A percentile compares a stretch with the other conserved stretches of the same genome.
These are phyloP conservation scores for Colletotrichum melonis DNA, from an alignment of 2,329 filamentous ascomycete genomes.

Conservation along the genomic window DNA sequence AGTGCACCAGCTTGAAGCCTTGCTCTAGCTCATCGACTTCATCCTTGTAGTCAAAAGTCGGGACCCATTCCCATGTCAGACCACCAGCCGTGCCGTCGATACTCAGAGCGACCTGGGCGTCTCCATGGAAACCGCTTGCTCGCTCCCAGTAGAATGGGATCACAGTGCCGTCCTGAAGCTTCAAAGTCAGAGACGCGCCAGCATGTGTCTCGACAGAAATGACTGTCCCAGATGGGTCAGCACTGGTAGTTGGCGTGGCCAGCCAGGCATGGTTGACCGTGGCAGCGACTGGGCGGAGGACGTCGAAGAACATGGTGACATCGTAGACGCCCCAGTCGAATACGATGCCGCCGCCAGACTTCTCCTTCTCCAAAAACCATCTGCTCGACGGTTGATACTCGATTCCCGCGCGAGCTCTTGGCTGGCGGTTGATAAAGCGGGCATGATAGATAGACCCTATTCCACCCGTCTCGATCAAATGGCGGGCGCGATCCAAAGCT, in stretches of 20 bases:
- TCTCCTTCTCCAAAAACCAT: not conserved
- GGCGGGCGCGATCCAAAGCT: not conserved
- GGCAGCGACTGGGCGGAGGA: slow-evolving; percentile 10
- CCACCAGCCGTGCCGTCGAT: slow-evolving; percentile 11
- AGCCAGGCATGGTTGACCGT: slow-evolving; percentile 4
- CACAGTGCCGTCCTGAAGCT: not conserved
- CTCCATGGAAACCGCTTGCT: slow-evolving; percentile 18
- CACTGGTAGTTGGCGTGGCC: slow-evolving; percentile 5
- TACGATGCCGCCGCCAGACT: not conserved
- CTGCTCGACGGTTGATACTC: not conserved
- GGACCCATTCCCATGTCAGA: slow-evolving; percentile 20
- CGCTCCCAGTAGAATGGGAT: slow-evolving; percentile 14
- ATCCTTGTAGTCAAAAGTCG: slow-evolving; percentile 13
- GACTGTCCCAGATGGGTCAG: not conserved
- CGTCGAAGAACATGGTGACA: slow-evolving; percentile 25
- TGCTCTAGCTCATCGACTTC: not conserved
- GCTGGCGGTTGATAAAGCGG: not conserved
- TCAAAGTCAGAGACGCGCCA: not conserved
- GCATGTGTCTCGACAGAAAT: slow-evolving; percentile 1
- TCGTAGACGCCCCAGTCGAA: slow-evolving; percentile 26
- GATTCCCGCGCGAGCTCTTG: not conserved
- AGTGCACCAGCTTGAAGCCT: not conserved
- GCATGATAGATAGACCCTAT: not conserved
- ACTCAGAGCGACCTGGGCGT: not conserved
- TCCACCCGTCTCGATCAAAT: not conserved